Evolutionary conservation across 2,329 filamentous ascomycete genomes (phyloP), one percentile per base, ranked within the genome.

Genomic region (Colletotrichum eremochloae): DNA sequence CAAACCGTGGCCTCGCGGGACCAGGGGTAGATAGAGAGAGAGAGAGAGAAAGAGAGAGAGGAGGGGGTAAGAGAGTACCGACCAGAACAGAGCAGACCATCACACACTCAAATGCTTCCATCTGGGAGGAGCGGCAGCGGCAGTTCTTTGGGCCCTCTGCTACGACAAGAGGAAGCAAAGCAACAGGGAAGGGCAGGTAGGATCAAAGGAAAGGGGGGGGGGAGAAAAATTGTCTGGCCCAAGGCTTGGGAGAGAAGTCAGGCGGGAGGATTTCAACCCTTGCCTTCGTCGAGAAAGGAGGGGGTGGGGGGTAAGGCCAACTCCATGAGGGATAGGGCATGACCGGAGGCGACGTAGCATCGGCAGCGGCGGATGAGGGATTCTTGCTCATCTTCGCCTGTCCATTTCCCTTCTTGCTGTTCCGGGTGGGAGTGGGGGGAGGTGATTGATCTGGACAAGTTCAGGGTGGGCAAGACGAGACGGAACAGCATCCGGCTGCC

Each of bases 251-350:
- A 64, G 55, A 69, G 69, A 55, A 69, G 20, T 70, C 66, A 56
- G 60, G 44, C 70, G 70, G 70, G 66, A 72, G 70, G 70, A 72
- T 70, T 33, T 36, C 18, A 15, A 72, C 42, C 70, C 70, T 72
- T 69, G 66, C 55, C 29, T 38, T 60, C 24, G n/a, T 44, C 4
- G 11, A 24, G 11, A 48, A 53, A 7, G 36, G 14, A 15, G 48
- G 14, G 44, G 44, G 12, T 44, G 44, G 14, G 18, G 38, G 40
- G 20, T 7, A 29, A 58, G 38, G 15, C 36, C 36, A 53, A 33
- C 29, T 52, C 20, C 11, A 38, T 24, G 31, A 14, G 46, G 48
- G 46, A 42, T 63, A 29, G 46, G 46, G 18, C 38, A 29, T 46
- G 12, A 31, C 36, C 14, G n/a, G 9, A 52, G 18, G 36, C 38